These are phyloP conservation scores for Larix sibirica DNA, from an alignment of 83 land plant species.

Conservation along the genomic window DNA sequence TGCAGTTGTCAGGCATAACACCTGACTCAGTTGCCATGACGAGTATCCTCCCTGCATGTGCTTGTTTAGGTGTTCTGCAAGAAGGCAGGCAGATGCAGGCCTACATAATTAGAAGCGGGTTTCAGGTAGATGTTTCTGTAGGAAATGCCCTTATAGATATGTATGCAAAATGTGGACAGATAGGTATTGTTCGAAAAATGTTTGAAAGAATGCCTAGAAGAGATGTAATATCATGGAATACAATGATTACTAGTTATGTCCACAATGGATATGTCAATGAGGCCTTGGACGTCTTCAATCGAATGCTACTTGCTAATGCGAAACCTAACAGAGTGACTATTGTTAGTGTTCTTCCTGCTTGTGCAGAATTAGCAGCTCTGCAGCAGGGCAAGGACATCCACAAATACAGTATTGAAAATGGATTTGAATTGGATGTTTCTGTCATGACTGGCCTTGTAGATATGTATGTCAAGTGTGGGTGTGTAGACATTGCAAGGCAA, in stretches of 20 bases:
- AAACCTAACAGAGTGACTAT: not conserved
- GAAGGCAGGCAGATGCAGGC: not conserved
- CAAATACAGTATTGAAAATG: not conserved
- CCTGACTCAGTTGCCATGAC: slow-evolving; percentile 46
- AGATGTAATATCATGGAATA: slow-evolving; percentile 8
- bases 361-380: not conserved
- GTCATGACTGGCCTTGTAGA: not conserved
- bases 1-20: slow-evolving; percentile 25
- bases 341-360: not conserved
- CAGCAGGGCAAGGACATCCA: not conserved
- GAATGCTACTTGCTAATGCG: not conserved
- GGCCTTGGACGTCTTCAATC: not conserved
- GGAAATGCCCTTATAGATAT: not conserved
- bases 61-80: slow-evolving; percentile 29
- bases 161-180: not conserved
- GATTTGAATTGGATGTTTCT: not conserved
- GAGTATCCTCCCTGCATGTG: slow-evolving; percentile 48
- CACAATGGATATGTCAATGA: not conserved
- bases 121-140: not conserved
- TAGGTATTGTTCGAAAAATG: not conserved
- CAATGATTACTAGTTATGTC: not conserved
- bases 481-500: not conserved
- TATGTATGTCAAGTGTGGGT: not conserved
- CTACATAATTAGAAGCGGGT: not conserved
- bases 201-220: slow-evolving; percentile 10